phyloP scores from a whole-genome alignment of 2,329 filamentous ascomycete genomes.

The Lachnellula subtilissima region DNA sequence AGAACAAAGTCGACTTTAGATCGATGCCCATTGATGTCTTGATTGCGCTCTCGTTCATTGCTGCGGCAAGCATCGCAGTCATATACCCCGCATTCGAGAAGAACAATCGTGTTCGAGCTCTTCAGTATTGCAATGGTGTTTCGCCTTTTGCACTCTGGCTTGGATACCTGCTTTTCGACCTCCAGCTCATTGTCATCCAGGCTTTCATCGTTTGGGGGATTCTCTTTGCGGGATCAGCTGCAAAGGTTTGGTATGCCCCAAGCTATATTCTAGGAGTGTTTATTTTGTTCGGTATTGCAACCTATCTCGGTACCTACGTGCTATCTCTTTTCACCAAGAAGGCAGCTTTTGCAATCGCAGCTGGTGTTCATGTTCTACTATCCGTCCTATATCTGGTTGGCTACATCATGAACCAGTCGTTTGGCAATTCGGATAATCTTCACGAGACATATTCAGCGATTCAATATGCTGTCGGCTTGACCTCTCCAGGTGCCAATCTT shows the following conservation, averaged over 20 bases:
- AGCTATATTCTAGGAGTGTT: slow-evolving; percentile 21
- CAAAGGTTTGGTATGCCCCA: slow-evolving; percentile 19
- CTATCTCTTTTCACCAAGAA: slow-evolving; percentile 25
- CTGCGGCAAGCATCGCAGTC: slow-evolving; percentile 19
- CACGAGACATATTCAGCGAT: slow-evolving; percentile 48
- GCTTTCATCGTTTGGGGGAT: slow-evolving; percentile 21
- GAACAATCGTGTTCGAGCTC: slow-evolving; percentile 22
- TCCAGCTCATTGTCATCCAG: slow-evolving; percentile 24
- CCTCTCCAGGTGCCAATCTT: slow-evolving; percentile 55
- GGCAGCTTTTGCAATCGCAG: slow-evolving; percentile 25
- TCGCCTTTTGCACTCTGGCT: slow-evolving; percentile 25
- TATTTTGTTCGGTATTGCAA: slow-evolving; percentile 26
- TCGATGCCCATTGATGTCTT: slow-evolving; percentile 18
- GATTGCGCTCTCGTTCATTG: slow-evolving; percentile 22
- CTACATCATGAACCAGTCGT: slow-evolving; percentile 51
- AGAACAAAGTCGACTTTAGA: slow-evolving; percentile 10
- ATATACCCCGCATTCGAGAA: slow-evolving; percentile 27
- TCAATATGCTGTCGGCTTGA: slow-evolving; percentile 51
- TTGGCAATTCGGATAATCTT: slow-evolving; percentile 47
- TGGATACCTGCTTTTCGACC: slow-evolving; percentile 26
- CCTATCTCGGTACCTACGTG: slow-evolving; percentile 24
- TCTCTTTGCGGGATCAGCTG: slow-evolving; percentile 14
- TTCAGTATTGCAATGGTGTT: slow-evolving; percentile 28
- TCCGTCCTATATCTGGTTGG: slow-evolving; percentile 46
- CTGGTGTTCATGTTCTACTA: slow-evolving; percentile 28